Evolutionary conservation across 1,139 yeast species (phyloP), one percentile per base, ranked within the genome.

Genomic region (Candida sp.): DNA sequence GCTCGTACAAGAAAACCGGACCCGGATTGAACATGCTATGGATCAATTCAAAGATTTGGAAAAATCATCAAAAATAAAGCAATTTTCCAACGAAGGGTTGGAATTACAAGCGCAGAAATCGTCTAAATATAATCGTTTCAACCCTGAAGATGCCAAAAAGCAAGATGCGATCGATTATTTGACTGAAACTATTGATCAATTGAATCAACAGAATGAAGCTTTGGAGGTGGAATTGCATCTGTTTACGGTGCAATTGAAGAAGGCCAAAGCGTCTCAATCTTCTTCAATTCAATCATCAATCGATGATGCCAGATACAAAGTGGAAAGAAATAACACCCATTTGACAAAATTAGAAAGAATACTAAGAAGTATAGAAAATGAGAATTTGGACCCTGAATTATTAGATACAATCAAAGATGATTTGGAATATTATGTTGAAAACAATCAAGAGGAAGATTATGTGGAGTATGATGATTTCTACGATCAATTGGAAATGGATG

Each of bases 31-130:
- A 64, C 81, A 79, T 60, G 96, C 95, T 45, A 93, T 93, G 99
- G 99, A 95, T 66, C 80, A 93, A 55, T 95, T 95, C 68, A 95
- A 95, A 63, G 93, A 93, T 43, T 87, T 91, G 52, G 99, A 95
- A 63, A 88, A 91, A 68, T 82, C 87, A 54, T 87, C 90, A 81
- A 95, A 95, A 68, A 91, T 96, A 33, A 95, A 95, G 63, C 97
- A 96, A 45, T 95, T 89, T 60, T 85, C 96, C 35, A 89, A 89
- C 60, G 99, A 93, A 66, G 99, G 98, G 1, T 74, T 93, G 52
- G 90, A 87, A 46, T 77, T 84, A 49, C 76, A 72, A 52, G 79
- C 81, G 47, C 70, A 66, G 43, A 74, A 79, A 48, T 48, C 54
- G 9, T 40, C 55, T n/a, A 57, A 60, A 43, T 55, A 49, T 41